phyloP scores from a whole-genome alignment of 208 protist genomes.

The Leishmania martiniquensis region DNA sequence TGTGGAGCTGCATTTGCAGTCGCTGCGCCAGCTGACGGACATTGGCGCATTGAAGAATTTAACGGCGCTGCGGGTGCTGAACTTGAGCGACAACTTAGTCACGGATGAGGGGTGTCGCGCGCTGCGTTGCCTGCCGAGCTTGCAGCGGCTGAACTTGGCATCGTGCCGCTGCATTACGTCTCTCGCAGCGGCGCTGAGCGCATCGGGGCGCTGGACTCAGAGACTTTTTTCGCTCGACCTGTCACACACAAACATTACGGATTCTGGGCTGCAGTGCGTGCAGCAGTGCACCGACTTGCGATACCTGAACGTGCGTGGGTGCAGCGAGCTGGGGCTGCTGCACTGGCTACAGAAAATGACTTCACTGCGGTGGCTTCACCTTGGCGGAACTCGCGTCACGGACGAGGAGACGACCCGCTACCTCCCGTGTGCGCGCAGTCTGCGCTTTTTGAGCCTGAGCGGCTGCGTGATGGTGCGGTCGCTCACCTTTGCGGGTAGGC shows the following conservation, averaged over 20 bases:
- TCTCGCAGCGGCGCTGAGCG: conserved; percentile 15
- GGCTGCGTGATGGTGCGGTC: conserved; percentile 43
- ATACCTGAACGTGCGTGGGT: conserved; percentile 56
- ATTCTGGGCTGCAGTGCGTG: conserved; percentile 31
- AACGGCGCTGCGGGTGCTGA: conserved; percentile 46
- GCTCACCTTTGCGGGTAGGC: conserved; percentile 31
- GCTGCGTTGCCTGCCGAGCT: conserved; percentile 25
- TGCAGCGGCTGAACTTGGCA: conserved; percentile 25
- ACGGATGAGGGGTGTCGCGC: conserved; percentile 31
- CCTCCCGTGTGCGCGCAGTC: conserved; percentile 12
- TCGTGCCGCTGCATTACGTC: conserved; percentile 36
- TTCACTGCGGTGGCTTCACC: conserved; percentile 44
- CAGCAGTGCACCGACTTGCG: conserved; percentile 38
- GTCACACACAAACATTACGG: conserved; percentile 45
- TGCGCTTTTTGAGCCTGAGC: conserved; percentile 54
- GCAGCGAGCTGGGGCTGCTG: conserved; percentile 37
- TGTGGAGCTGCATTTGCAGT: conserved; percentile 56
- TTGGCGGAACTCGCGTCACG: conserved; percentile 47
- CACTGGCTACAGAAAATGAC: conserved; percentile 38
- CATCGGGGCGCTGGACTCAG: conserved; percentile 12
- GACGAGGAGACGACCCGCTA: conserved; percentile 32
- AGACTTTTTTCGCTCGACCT: conserved; percentile 48
- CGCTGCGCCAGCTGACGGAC: conserved; percentile 55
- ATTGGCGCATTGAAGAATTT: conserved; percentile 45
- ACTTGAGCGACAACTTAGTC: conserved; percentile 57